Conservation (phyloP, 257 asterid genomes). For the Solanum chiquidenum region DNA sequence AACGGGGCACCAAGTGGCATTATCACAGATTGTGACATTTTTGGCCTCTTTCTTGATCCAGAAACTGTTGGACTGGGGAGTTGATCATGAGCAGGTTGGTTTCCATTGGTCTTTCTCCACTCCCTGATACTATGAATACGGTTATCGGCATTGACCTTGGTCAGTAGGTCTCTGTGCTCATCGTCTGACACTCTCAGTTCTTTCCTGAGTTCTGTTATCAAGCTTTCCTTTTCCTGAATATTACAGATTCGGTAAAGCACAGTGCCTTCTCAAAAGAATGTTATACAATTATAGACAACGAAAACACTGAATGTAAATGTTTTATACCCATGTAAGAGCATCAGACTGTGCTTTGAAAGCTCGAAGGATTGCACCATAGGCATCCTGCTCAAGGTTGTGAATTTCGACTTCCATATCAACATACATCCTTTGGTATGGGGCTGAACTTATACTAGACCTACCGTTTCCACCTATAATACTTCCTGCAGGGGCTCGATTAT, state of each 20-base stretch:
- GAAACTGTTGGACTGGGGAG: conserved; percentile 54
- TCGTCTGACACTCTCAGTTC: conserved; percentile 96
- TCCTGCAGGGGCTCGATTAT: conserved; percentile 32
- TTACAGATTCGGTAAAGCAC: conserved; percentile 1
- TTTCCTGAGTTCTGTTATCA: conserved; percentile 90
- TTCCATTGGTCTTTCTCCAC: conserved; percentile 89
- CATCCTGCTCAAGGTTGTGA: conserved; percentile 90
- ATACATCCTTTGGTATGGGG: conserved; percentile 42
- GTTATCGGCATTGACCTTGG: conserved; percentile 79
- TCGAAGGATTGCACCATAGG: conserved; percentile 84
- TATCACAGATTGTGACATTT: conserved; percentile 34
- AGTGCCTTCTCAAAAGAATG: not conserved
- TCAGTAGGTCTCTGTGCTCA: conserved; percentile 83
- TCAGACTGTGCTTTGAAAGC: conserved; percentile 99
- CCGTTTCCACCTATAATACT: conserved; percentile 38
- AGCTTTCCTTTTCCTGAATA: conserved; percentile 87
- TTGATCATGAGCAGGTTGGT: conserved; percentile 39
- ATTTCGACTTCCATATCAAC: conserved; percentile 79
- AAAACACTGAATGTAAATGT: not conserved
- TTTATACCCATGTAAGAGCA: conserved; percentile 91
- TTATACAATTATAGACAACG: not conserved
- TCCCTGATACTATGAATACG: conserved; percentile 85
- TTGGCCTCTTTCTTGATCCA: conserved; percentile 63
- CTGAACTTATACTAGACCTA: conserved; percentile 34
- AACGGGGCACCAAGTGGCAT: conserved; percentile 35